Conservation (phyloP, 352 stramenopile species). For the Pythium periplocum region DNA sequence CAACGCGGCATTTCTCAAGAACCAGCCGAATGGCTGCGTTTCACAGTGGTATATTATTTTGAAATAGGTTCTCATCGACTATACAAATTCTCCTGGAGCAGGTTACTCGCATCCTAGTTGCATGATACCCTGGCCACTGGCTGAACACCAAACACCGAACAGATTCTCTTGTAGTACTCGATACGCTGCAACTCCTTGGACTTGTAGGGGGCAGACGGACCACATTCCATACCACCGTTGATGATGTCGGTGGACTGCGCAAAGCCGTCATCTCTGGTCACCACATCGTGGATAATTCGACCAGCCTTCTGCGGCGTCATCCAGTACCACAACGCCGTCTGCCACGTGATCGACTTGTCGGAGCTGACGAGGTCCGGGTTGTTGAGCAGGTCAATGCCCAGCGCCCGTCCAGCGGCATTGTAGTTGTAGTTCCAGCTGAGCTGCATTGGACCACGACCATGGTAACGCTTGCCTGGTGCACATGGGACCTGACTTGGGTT, state of each 20-base stretch:
- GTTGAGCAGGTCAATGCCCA: constrained; percentile 32
- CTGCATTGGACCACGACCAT: constrained; percentile 46
- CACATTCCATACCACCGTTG: constrained; percentile 43
- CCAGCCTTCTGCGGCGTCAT: constrained; percentile 29
- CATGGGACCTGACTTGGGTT: neutral
- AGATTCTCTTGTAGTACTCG: constrained; percentile 8
- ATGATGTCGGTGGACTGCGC: constrained; percentile 39
- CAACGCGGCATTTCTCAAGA: too few relatives aligned
- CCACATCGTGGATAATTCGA: constrained; percentile 37
- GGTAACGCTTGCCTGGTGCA: constrained; percentile 31
- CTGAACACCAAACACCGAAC: constrained; percentile 4
- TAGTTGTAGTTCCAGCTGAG: constrained; percentile 61
- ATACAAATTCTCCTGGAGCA: too few relatives aligned
- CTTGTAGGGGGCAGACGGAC: constrained; percentile 11
- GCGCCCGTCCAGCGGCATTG: constrained; percentile 25
- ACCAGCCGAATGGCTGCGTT: too few relatives aligned
- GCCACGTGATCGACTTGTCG: constrained; percentile 30
- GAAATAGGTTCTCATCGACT: too few relatives aligned
- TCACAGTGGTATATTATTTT: too few relatives aligned
- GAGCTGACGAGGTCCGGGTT: constrained; percentile 36
- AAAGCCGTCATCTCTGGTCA: constrained; percentile 20
- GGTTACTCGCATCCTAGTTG: neutral
- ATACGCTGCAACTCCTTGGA: constrained; percentile 40
- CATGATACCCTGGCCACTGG: constrained; percentile 9
- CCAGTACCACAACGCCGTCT: constrained; percentile 49